Evolutionary conservation across 768 basidiomycete genomes (phyloP).

Genomic region (Pilatotrama ljubarskyi): DNA sequence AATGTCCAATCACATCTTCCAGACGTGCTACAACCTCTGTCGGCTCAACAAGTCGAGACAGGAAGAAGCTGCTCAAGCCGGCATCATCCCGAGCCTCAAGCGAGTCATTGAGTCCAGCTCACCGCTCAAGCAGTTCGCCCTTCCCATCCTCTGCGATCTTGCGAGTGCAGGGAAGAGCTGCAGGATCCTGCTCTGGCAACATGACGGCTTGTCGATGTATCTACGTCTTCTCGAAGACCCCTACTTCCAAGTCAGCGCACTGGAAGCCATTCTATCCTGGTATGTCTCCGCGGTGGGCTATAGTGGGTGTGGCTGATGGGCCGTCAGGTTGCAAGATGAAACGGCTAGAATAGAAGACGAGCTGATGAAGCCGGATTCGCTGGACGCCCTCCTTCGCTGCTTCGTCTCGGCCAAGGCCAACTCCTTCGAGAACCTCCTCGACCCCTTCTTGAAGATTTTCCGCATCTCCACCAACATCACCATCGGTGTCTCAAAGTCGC

Average conservation of each 20-base stretch:
- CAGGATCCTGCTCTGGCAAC: conserved; percentile 87
- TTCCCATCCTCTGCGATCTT: conserved; percentile 95
- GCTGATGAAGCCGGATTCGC: conserved; percentile 61
- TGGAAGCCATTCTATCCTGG: conserved; percentile 92
- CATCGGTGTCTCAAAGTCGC: conserved; percentile 73
- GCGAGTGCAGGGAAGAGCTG: conserved; percentile 94
- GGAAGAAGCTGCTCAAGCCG: conserved; percentile 96
- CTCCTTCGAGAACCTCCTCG: conserved; percentile 89
- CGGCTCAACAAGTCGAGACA: conserved; percentile 92
- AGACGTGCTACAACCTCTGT: conserved; percentile 96
- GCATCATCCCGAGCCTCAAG: conserved; percentile 90
- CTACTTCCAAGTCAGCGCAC: conserved; percentile 88
- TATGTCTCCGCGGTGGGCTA: conserved; percentile 36
- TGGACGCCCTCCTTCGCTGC: conserved; percentile 71
- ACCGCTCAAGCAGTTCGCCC: conserved; percentile 93
- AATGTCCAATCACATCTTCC: conserved; percentile 96
- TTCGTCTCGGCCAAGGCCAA: conserved; percentile 87
- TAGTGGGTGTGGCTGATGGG: background rate
- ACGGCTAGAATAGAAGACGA: conserved; percentile 91
- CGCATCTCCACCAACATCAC: conserved; percentile 76
- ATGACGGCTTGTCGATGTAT: conserved; percentile 86
- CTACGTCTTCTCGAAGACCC: conserved; percentile 77
- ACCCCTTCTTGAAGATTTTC: conserved; percentile 89
- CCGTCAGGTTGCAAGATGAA: conserved; percentile 87
- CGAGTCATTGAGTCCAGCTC: conserved; percentile 86